A percentile compares a stretch with the other conserved stretches of the same genome.
These are phyloP conservation scores for Neofusicoccum ribis DNA, from an alignment of 2,329 filamentous ascomycete species.

Conservation along the genomic window DNA sequence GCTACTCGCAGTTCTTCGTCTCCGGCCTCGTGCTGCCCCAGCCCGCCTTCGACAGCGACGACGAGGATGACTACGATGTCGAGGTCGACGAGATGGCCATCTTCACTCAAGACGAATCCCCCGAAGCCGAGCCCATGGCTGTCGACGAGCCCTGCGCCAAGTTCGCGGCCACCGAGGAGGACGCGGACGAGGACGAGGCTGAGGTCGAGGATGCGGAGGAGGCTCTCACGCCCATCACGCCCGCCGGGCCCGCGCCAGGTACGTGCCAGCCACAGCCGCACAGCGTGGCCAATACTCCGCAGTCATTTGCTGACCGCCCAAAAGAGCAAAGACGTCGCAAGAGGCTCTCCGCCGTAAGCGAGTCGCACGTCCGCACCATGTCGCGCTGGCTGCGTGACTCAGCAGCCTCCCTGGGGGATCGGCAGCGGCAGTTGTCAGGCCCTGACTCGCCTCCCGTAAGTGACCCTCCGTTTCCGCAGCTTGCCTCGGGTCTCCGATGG, in stretches of 20 bases:
- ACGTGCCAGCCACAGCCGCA: background rate
- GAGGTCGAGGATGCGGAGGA: background rate
- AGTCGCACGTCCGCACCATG: constrained; percentile 17
- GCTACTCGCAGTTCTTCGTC: constrained; percentile 20
- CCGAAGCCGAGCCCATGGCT: background rate
- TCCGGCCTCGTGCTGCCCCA: constrained; percentile 18
- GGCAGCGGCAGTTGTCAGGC: background rate
- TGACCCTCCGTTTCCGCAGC: background rate
- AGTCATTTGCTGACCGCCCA: background rate
- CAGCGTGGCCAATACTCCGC: too few relatives aligned
- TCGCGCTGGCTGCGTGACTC: constrained; percentile 18
- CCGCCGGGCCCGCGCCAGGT: background rate
- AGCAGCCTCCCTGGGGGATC: constrained; percentile 12
- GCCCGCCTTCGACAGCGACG: background rate
- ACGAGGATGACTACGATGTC: background rate
- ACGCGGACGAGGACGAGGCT: background rate
- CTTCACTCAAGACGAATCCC: background rate
- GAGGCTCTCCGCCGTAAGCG: constrained; percentile 7
- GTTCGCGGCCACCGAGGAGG: background rate
- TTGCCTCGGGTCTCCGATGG: background rate
- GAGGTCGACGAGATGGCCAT: background rate
- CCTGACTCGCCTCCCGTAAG: background rate
- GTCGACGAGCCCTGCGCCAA: constrained; percentile 6
- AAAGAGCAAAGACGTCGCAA: constrained; percentile 5
- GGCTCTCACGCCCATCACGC: background rate